A percentile compares a stretch with the other conserved stretches of the same genome.
These are phyloP conservation scores for Alternaria novae-zelandiae DNA, from an alignment of 2,329 filamentous ascomycete species.

Conservation along the genomic window DNA sequence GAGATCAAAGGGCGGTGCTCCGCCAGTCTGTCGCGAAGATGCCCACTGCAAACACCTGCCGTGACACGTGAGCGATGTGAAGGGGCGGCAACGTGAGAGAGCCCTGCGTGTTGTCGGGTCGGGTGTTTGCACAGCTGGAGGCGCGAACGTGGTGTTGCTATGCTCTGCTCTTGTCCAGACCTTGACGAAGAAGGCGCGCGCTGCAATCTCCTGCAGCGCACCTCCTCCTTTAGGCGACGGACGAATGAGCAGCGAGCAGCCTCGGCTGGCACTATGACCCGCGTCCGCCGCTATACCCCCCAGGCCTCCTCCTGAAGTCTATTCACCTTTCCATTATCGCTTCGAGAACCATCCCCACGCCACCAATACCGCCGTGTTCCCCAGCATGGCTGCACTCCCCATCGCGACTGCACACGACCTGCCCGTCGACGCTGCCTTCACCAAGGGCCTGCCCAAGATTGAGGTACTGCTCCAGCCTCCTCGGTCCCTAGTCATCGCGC, in stretches of 20 bases:
- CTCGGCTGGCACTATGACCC: slow-evolving; percentile 7
- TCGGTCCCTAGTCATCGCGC: slow-evolving; percentile 20
- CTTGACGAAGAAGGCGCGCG: slow-evolving; percentile 37
- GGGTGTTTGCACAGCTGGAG: not conserved
- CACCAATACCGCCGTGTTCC: slow-evolving; percentile 23
- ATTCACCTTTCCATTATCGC: slow-evolving; percentile 17
- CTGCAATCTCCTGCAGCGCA: slow-evolving; percentile 37
- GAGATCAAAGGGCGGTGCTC: slow-evolving; percentile 23
- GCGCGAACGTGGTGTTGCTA: not conserved
- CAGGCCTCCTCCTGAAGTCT: slow-evolving; percentile 23
- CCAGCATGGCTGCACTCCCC: not conserved
- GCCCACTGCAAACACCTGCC: not conserved
- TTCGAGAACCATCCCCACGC: slow-evolving; percentile 28
- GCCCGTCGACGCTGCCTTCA: slow-evolving; percentile 37
- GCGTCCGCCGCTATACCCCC: slow-evolving; percentile 22
- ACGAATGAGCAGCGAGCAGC: not conserved
- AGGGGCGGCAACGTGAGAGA: not conserved
- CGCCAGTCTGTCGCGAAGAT: not conserved
- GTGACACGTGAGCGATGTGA: not conserved
- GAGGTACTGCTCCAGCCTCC: slow-evolving; percentile 44
- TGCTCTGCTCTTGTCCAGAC: not conserved
- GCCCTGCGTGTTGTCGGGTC: not conserved
- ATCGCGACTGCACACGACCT: slow-evolving; percentile 19
- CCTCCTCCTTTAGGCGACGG: slow-evolving; percentile 23
- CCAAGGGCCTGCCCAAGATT: slow-evolving; percentile 51